Evolutionary conservation across 495 filamentous ascomycete species (phyloP), one percentile per base, ranked within the genome.

Genomic region (Daldinia decipiens): DNA sequence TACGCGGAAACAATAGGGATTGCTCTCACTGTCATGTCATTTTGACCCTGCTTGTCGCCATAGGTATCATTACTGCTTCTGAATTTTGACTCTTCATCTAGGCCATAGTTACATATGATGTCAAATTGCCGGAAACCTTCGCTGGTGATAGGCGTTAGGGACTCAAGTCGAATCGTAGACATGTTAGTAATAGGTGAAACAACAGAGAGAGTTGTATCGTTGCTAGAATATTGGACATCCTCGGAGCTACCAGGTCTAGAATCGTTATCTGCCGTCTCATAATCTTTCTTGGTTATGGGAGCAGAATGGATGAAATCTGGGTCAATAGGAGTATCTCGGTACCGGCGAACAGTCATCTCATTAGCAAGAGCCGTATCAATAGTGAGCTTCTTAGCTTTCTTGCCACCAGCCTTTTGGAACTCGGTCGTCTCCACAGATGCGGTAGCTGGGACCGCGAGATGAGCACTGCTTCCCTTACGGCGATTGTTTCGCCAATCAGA

Each of bases 301-400:
- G 70, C 70, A 4, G 70, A 68, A 27, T 62, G 60, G 8, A 73
- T 73, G 27, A 73, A 54, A 21, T 68, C 65, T 0, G 65, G 61
- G n/a, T 73, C 70, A 13, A 73, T 32, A 2, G 70, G 65, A 0
- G 65, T 47, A 5, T 36, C 61, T 47, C 61, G 27, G 34, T 65
- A 65, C 19, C 56, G 61, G 24, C 70, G 65, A 19, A 43, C 3
- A 6, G 19, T 34, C 11, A 15, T 7, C 3, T 21, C 0, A 31
- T 60, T 52, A 0, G 38, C 54, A 0, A 55, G 3, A 11, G 40
- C 13, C 0, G 36, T 62, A 26, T 68, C 55, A 8, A 65, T 52
- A 7, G 8, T 50, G 1, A 68, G 32, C 17, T 52, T 38, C 56
- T 73, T 68, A 0, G 13, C 3, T 4, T 4, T 17, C 11, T 34